Base-by-base conservation (phyloP, 495 filamentous ascomycete species). In the Thozetella sp. region DNA sequence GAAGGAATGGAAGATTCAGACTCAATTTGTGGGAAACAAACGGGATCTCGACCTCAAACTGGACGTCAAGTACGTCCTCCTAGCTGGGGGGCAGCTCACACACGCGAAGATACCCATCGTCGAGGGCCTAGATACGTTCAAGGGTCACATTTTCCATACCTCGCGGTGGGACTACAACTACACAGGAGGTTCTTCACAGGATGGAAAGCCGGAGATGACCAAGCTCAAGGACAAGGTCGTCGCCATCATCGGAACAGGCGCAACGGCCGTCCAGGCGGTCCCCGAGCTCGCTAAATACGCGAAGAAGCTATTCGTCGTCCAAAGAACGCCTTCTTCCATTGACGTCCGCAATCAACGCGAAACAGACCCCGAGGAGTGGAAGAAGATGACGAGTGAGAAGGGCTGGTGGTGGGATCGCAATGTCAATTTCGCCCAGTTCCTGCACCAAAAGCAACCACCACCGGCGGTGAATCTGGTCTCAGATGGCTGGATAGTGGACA, bases 241-340 rank as follows among this genome's bases (percentile, higher is more conserved):
- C 1, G 79, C 64, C 2, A 69, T 80, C 54, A 66, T 83, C 26
- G 80, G 80, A 11, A 82, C 80, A 2, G 79, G 80, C 3, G 79
- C 78, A n/a, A 80, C 80, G 10, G 79, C 78, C 10, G 67, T 82
- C 13, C 78, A 83, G 58, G 70, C 66, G 1, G 66, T 83, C 1
- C 80, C 80, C 4, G 58, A 66, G 17, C 62, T 80, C 3, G 80
- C 78, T 17, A 65, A 72, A 26, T 75, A 69, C 37, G 74, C 72
- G 0, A 73, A 80, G 54, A 64, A 81, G 23, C 51, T 83, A 4
- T 80, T 76, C 63, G 72, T 83, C 30, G 68, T 81, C 58, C 80
- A 83, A 48, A 79, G 79, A 19, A 83, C 80, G 12, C 79, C 80
- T n/a, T 68, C 81, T 0, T 59, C 78, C 0, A 75, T 86, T 2